phyloP scores from a whole-genome alignment of 177 flowering plant species.

The Telopea speciosissima region DNA sequence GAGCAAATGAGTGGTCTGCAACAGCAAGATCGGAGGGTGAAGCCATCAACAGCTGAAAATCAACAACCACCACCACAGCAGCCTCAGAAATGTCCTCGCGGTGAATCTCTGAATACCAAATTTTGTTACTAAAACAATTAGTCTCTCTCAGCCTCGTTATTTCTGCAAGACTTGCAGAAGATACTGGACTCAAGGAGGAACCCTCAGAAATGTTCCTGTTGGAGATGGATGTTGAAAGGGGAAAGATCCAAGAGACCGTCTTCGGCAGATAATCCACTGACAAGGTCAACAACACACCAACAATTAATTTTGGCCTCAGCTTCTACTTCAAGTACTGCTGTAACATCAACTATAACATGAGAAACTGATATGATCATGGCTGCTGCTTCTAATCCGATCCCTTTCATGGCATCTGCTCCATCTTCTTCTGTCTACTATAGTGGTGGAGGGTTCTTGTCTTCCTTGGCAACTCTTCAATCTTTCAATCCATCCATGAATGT shows the following conservation, averaged over 20 bases:
- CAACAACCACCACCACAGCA: conserved; percentile 22
- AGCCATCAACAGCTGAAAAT: conserved; percentile 9
- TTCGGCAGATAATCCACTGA: conserved; percentile 3
- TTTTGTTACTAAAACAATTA: background rate
- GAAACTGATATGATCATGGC: background rate
- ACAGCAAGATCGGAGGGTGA: too few relatives aligned
- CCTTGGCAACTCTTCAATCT: conserved; percentile 29
- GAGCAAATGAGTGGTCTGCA: too few relatives aligned
- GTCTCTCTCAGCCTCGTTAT: conserved; percentile 35
- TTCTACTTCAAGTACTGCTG: background rate
- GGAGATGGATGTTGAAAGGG: conserved; percentile 9
- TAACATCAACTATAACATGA: background rate
- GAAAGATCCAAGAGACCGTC: conserved; percentile 27
- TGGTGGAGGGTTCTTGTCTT: conserved; percentile 29
- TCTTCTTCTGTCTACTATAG: conserved; percentile 14
- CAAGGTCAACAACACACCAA: background rate
- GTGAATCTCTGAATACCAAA: conserved; percentile 32
- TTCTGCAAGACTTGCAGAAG: conserved; percentile 40
- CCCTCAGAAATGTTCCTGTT: conserved; percentile 9
- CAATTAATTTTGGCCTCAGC: background rate
- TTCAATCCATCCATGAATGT: too few relatives aligned
- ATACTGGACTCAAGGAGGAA: conserved; percentile 47
- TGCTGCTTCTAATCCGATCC: background rate
- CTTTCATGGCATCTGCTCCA: background rate
- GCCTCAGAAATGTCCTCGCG: conserved; percentile 38